These are phyloP conservation scores for Annulohypoxylon truncatum DNA, from an alignment of 2,329 filamentous ascomycete genomes.

Conservation along the genomic window DNA sequence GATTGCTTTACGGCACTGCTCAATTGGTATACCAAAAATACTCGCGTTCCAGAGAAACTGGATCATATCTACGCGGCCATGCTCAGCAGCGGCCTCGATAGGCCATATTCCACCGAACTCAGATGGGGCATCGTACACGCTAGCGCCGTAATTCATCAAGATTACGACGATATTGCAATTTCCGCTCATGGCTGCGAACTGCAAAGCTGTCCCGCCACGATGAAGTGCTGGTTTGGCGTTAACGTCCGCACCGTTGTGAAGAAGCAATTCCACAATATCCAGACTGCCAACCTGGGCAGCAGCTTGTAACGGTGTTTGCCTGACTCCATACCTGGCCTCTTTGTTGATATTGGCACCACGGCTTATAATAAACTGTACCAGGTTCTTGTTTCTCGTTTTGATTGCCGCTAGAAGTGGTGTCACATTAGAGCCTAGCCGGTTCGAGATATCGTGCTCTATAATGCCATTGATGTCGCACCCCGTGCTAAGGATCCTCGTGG, in stretches of 20 bases:
- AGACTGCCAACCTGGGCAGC: conserved; percentile 33
- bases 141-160: conserved; percentile 27
- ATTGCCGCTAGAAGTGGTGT: conserved; percentile 32
- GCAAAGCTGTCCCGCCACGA: conserved; percentile 38
- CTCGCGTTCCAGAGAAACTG: conserved; percentile 33
- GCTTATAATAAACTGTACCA: conserved; percentile 35
- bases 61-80: conserved; percentile 40
- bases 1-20: conserved; percentile 30
- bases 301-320: conserved; percentile 38
- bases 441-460: too few relatives aligned
- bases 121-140: conserved; percentile 15
- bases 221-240: conserved; percentile 23
- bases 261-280: conserved; percentile 36
- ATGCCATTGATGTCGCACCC: conserved; percentile 25
- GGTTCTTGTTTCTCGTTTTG: conserved; percentile 16
- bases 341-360: conserved; percentile 36
- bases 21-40: conserved; percentile 7
- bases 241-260: conserved; percentile 32
- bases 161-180: conserved; percentile 36
- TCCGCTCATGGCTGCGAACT: conserved; percentile 37
- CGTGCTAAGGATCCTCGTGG: conserved; percentile 16
- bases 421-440: background rate
- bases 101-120: conserved; percentile 34
- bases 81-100: conserved; percentile 36
- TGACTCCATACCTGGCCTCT: conserved; percentile 13